These are phyloP conservation scores for Tephrocybe rancida DNA, from an alignment of 768 basidiomycete genomes.

Conservation along the genomic window DNA sequence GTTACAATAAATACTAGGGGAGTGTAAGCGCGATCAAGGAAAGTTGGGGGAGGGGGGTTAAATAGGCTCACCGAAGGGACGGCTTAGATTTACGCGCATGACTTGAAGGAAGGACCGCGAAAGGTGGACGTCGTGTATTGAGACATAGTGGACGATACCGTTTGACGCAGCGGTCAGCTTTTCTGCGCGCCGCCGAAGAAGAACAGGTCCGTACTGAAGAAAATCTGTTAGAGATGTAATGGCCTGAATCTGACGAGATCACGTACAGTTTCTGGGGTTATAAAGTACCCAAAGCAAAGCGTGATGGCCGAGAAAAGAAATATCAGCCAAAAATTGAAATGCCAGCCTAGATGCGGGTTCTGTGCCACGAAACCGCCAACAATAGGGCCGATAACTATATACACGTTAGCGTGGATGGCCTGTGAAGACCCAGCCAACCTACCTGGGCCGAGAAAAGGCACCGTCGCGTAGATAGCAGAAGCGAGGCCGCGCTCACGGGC, in stretches of 20 bases:
- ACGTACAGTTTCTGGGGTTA: constrained; percentile 60
- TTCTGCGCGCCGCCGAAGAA: constrained; percentile 54
- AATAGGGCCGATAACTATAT: constrained; percentile 62
- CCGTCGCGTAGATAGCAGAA: constrained; percentile 58
- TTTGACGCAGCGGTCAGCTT: constrained; percentile 43
- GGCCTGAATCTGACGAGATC: neutral
- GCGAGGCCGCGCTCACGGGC: constrained; percentile 63
- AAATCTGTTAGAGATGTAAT: neutral
- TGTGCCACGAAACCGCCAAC: constrained; percentile 65
- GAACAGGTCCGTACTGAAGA: constrained; percentile 57
- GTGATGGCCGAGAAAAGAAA: constrained; percentile 52
- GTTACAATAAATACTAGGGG: constrained; percentile 55
- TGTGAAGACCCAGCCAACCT: constrained; percentile 3
- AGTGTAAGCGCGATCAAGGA: neutral
- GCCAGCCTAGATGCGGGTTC: constrained; percentile 53
- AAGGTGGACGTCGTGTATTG: constrained; percentile 48
- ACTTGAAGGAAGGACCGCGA: constrained; percentile 43
- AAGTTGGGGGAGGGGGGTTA: constrained; percentile 4
- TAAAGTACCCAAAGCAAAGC: constrained; percentile 45
- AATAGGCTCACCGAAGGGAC: constrained; percentile 51
- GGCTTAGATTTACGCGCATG: constrained; percentile 50
- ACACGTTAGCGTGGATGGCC: neutral
- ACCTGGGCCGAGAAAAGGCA: constrained; percentile 62
- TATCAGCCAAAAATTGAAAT: constrained; percentile 68
- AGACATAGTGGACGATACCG: constrained; percentile 45